These are phyloP conservation scores for Polyplosphaeria fusca DNA, from an alignment of 495 filamentous ascomycete species.

Conservation along the genomic window DNA sequence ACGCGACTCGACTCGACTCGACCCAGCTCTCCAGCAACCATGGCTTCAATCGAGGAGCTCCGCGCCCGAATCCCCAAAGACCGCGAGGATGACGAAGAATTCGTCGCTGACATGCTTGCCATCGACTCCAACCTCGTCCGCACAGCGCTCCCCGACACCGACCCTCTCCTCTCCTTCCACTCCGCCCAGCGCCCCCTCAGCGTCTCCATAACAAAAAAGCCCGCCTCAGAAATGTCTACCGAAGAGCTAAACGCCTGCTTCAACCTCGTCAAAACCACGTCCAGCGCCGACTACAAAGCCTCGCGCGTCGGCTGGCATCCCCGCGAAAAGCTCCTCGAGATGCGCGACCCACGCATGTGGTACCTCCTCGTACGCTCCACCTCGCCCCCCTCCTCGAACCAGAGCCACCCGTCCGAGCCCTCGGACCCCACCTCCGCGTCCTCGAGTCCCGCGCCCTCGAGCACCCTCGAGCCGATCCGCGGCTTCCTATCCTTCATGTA, in stretches of 20 bases:
- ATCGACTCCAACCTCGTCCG: not conserved
- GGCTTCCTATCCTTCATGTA: conserved; percentile 83
- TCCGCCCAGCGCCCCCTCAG: not conserved
- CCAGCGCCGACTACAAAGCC: conserved; percentile 59
- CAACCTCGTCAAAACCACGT: conserved; percentile 67
- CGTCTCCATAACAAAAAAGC: not conserved
- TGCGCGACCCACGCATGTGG: conserved; percentile 62
- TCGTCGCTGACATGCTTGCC: not conserved
- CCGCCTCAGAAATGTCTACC: conserved; percentile 42
- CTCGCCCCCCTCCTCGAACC: not conserved
- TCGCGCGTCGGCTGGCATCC: conserved; percentile 70
- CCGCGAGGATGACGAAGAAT: not conserved
- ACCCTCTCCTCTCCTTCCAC: not conserved
- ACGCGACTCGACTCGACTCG: no score
- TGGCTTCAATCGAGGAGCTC: no score
- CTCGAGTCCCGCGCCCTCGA: not conserved
- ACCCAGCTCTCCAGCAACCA: no score
- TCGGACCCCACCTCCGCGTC: not conserved
- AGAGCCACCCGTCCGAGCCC: not conserved
- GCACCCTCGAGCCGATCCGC: conserved; percentile 8
- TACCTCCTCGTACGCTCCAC: conserved; percentile 37
- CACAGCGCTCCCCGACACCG: not conserved
- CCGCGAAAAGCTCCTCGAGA: conserved; percentile 66
- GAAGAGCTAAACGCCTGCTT: conserved; percentile 66
- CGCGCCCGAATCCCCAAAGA: no score